Base-by-base conservation (phyloP, 2,329 filamentous ascomycete species). In the Fusarium cicatricum region DNA sequence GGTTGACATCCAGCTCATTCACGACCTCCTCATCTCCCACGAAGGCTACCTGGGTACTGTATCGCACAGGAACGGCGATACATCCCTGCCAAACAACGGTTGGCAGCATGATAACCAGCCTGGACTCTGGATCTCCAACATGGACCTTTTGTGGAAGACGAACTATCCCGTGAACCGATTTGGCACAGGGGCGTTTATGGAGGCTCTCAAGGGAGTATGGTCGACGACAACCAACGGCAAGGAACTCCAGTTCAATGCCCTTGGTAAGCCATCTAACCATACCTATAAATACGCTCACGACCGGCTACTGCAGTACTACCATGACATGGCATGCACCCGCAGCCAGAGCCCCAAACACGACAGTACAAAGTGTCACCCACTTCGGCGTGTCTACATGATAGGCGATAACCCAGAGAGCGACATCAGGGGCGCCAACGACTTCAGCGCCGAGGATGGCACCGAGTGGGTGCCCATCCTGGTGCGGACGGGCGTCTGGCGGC, bases 341-440 rank as follows among this genome's bases (percentile, higher is more conserved):
- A 56, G 56, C 28, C 44, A 59, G 33, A 44, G 56, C 34, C 38
- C 47, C 14, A 34, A 34, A 7, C 58, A 62, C 14, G 50, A 64
- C 39, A 14, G 44, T 15, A 28, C 60, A 16, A 60, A 60, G 26
- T 64, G 76, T 77, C 54, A 86, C 16, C 81, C 82, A n/a, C 74
- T 97, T 50, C 80, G 82, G 67, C 84, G 82, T 37, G 92, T 98
- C 11, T 98, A 96, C 75, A 98, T 98, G 94, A 85, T 98, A 36
- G 95, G 95, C 6, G 90, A 94, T 70, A 94, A 94, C 69, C 90
- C 90, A 5, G 91, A 91, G 70, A 95, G 90, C 65, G 95, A 99
- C 72, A 97, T 99, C 63, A 80, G 85, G 5, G 95, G 95, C 6
- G 93, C 91, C 16, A 96, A 96, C 71, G 82, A 84, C 39, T 97